Conservation (phyloP, 163 green algal genomes). For the Scenedesmus sp. region DNA sequence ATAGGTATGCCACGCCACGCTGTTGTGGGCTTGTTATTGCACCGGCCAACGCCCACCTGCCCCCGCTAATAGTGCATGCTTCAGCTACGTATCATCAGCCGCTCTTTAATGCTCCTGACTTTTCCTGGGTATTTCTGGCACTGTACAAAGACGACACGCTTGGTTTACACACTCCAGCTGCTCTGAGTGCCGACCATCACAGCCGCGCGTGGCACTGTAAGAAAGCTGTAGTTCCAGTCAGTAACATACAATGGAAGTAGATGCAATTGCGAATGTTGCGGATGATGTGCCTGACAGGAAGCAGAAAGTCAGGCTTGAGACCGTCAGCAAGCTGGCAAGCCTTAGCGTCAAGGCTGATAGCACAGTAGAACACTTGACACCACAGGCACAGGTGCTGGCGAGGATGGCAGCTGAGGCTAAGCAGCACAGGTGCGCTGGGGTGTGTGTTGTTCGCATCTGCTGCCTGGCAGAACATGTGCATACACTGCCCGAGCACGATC, state of each 20-base stretch:
- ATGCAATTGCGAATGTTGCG: background rate
- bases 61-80: background rate
- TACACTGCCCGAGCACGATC: background rate
- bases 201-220: background rate
- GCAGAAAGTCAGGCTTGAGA: background rate
- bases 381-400: background rate
- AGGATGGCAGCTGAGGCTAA: background rate
- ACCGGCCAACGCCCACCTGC: background rate
- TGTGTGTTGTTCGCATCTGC: background rate
- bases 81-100: too few relatives aligned
- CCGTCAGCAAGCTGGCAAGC: slow-evolving; percentile 1
- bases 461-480: background rate
- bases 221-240: background rate
- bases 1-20: too few relatives aligned
- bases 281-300: background rate
- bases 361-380: background rate
- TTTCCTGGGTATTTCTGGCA: background rate
- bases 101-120: background rate
- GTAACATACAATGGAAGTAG: background rate
- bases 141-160: background rate
- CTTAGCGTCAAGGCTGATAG: background rate
- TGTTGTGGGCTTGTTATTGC: background rate
- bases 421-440: background rate
- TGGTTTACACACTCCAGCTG: background rate
- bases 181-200: background rate